phyloP scores from a whole-genome alignment of 2,329 filamentous ascomycete species.

The Trichoderma sp. region DNA sequence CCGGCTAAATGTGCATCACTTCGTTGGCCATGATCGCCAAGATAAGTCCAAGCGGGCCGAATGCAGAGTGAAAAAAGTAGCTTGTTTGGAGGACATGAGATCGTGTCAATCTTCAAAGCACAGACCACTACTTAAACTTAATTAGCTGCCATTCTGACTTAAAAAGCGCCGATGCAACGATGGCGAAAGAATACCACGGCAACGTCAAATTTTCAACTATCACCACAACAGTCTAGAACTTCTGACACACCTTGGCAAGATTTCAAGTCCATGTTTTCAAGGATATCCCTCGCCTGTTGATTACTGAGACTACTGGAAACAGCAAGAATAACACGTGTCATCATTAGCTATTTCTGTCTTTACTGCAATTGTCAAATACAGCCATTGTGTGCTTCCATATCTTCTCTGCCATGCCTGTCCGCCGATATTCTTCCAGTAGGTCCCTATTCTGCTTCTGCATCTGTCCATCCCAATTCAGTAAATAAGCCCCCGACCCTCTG shows the following conservation, averaged over 20 bases:
- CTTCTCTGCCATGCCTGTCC: neutral
- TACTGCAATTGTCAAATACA: neutral
- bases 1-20: neutral
- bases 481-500: neutral
- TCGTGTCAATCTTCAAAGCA: neutral
- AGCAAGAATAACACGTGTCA: neutral
- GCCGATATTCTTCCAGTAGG: neutral
- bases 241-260: neutral
- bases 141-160: neutral
- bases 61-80: neutral
- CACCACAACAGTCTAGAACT: neutral
- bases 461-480: neutral
- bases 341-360: neutral
- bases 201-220: neutral
- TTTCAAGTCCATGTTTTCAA: neutral
- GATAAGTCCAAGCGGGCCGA: neutral
- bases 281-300: neutral
- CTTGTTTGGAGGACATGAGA: neutral
- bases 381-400: neutral
- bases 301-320: neutral
- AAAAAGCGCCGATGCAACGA: neutral
- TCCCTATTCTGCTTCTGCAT: neutral
- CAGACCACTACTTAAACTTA: neutral
- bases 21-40: neutral
- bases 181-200: neutral